Percentiles rank a stretch among this genome's conserved stretches.
These are phyloP conservation scores for Malus fusca DNA, from an alignment of 306 rosid species.

Conservation along the genomic window DNA sequence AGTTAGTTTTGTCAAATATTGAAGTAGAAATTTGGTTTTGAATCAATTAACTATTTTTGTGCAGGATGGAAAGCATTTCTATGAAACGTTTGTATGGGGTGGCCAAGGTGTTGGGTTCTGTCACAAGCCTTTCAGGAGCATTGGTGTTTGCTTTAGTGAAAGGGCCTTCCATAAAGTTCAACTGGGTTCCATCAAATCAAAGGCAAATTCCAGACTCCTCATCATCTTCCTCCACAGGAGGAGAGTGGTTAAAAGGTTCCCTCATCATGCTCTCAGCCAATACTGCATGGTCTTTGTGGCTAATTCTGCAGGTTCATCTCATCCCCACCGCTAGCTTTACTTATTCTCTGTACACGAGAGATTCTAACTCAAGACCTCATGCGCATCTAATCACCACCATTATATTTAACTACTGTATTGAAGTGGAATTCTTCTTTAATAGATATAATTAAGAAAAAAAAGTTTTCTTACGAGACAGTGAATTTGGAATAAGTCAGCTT, in stretches of 20 bases:
- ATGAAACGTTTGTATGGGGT: constrained; percentile 43
- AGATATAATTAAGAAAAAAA: not conserved
- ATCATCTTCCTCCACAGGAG: constrained; percentile 15
- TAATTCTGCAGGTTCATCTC: constrained; percentile 63
- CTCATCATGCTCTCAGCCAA: constrained; percentile 80
- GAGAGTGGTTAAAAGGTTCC: constrained; percentile 51
- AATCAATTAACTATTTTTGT: not conserved
- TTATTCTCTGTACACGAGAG: not conserved
- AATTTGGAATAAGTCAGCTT: no score
- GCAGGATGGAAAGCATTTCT: constrained; percentile 66
- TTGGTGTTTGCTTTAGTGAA: constrained; percentile 62
- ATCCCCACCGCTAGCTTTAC: not conserved
- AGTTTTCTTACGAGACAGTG: not conserved
- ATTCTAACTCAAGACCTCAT: not conserved
- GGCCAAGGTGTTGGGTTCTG: constrained; percentile 69
- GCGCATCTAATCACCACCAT: not conserved
- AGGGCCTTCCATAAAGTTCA: constrained; percentile 57
- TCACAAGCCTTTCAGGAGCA: constrained; percentile 65
- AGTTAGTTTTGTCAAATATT: not conserved
- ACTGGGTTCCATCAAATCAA: constrained; percentile 26
- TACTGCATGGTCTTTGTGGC: constrained; percentile 76
- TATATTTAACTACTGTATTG: not conserved
- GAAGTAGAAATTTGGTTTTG: not conserved
- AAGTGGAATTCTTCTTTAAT: not conserved
- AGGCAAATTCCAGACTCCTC: constrained; percentile 12